phyloP scores from a whole-genome alignment of 2,329 filamentous ascomycete genomes.

The Coccinonectria pachysandricola region DNA sequence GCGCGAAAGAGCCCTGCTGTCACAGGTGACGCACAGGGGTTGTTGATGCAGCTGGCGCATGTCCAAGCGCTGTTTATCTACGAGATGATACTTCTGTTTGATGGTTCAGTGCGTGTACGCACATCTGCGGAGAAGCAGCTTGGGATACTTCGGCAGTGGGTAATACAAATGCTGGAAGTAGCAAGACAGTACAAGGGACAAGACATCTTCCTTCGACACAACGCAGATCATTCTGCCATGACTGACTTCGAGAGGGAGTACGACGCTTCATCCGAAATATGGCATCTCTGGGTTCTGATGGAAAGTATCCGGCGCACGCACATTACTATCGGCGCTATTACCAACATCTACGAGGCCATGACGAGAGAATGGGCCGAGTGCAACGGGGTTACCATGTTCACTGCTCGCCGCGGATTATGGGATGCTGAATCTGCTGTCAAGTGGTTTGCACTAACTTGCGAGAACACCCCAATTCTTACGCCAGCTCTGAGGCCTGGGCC shows the following conservation, averaged over 20 bases:
- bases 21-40: slow-evolving; percentile 1
- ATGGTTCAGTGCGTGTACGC: slow-evolving; percentile 13
- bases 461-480: not conserved
- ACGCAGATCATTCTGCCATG: not conserved
- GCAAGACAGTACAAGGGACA: not conserved
- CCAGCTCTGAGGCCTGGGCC: not conserved
- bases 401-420: slow-evolving; percentile 19
- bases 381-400: slow-evolving; percentile 17
- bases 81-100: slow-evolving; percentile 16
- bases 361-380: slow-evolving; percentile 19
- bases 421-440: slow-evolving; percentile 15
- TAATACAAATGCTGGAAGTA: not conserved
- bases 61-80: slow-evolving; percentile 14
- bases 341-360: slow-evolving; percentile 17
- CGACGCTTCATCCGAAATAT: slow-evolving; percentile 4
- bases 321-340: slow-evolving; percentile 12
- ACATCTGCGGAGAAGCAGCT: slow-evolving; percentile 10
- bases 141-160: not conserved
- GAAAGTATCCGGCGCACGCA: slow-evolving; percentile 22
- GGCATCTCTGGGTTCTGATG: slow-evolving; percentile 20
- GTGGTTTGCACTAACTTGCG: slow-evolving; percentile 3
- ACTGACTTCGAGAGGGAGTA: not conserved
- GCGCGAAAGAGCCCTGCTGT: not conserved
- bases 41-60: slow-evolving; percentile 10
- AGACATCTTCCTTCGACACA: not conserved